Evolutionary conservation across 257 asterid genomes (phyloP).

Genomic region (Solanum paucissectum): DNA sequence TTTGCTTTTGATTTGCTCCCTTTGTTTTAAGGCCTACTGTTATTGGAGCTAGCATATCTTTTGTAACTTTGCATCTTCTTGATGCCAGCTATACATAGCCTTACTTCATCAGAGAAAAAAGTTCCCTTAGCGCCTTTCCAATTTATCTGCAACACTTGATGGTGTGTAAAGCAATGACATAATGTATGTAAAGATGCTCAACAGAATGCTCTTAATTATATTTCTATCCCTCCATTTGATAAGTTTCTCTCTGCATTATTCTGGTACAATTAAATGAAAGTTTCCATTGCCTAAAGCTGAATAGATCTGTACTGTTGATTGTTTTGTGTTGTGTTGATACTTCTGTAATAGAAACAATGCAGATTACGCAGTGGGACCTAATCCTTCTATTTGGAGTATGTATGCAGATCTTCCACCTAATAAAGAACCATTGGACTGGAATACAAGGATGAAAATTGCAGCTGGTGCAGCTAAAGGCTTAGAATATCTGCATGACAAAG

Average conservation of each 20-base stretch:
- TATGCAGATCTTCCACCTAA: conserved; percentile 46
- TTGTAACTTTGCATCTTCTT: neutral
- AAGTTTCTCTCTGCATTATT: neutral
- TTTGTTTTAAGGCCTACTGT: neutral
- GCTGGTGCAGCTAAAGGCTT: conserved; percentile 90
- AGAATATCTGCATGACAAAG: conserved; percentile 85
- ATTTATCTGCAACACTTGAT: neutral
- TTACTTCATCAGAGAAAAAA: neutral
- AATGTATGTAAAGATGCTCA: neutral
- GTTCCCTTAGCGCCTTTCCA: neutral
- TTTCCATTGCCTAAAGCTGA: neutral
- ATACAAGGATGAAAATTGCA: conserved; percentile 87
- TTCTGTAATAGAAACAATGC: neutral
- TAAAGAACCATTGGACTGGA: conserved; percentile 87
- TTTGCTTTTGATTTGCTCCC: neutral
- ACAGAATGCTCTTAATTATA: neutral
- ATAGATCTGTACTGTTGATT: neutral
- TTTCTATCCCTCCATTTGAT: neutral
- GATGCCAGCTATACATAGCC: neutral
- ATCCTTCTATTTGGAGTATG: neutral
- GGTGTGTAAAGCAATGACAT: neutral
- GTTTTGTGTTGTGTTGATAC: neutral
- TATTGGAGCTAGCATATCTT: neutral
- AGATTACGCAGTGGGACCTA: neutral
- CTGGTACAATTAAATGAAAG: neutral